Base-by-base conservation (phyloP, 2,329 filamentous ascomycete genomes). In the Biscogniauxia marginata region DNA sequence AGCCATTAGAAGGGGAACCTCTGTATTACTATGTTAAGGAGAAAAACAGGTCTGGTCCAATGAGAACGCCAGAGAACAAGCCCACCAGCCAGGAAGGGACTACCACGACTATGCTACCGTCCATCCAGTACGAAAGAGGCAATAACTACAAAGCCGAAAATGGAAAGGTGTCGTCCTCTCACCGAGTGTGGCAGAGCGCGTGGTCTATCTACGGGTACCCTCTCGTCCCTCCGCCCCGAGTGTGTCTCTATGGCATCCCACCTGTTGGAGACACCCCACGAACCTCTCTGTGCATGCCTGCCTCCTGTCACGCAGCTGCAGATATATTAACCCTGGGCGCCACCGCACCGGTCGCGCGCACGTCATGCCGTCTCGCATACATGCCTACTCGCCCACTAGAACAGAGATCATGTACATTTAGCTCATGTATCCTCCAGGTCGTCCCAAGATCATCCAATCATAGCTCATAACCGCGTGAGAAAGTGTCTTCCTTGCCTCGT, bases 361-460 rank as follows among this genome's bases (percentile, higher is more conserved):
- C 61, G 59, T 63, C 63, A 64, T 64, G 59, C 55, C 57, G 60
- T 64, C 63, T 60, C 65, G 59, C 64, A 58, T 62, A 58, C 60
- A 50, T 62, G 57, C 58, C 61, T 61, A 56, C 53, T 60, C 63
- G 65, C 59, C 59, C 66, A 58, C 63, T 57, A 61, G 54, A 16
- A 60, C 60, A 61, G 64, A 66, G 65, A 72, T 75, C 76, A 76
- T 73, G 76, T 80, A 75, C 74, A 75, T 78, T 76, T 76, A 73
- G 66, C 64, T 65, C 65, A 64, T 63, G 70, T 64, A 62, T 56
- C 61, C 58, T 65, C 66, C 60, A 65, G 71, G 67, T 68, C 66
- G 60, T 68, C 68, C 61, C 64, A 52, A 53, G 3, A 57, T 68
- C 67, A 64, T 75, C 80, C 81, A 84, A 83, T 84, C 80, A 83